phyloP scores from a whole-genome alignment of 2,329 filamentous ascomycete genomes.

The Xylaria sp. region DNA sequence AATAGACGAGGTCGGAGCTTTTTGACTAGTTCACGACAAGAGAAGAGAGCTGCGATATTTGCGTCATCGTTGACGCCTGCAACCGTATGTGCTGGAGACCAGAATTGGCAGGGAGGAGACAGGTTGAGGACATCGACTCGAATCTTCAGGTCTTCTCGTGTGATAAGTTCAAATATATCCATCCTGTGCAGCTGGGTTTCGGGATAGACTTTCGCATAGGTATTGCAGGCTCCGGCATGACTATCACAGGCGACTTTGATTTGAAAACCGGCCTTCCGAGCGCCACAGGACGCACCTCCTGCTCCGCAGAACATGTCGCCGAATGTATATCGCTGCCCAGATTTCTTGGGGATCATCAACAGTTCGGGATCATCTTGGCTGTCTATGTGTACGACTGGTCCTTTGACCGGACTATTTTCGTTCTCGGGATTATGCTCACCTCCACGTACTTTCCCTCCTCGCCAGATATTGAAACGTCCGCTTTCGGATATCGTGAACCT shows the following conservation, averaged over 20 bases:
- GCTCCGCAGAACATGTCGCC: slow-evolving; percentile 72
- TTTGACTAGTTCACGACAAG: slow-evolving; percentile 66
- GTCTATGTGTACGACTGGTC: slow-evolving; percentile 39
- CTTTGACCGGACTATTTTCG: slow-evolving; percentile 20
- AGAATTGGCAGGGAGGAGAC: slow-evolving; percentile 82
- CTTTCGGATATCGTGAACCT: slow-evolving; percentile 46
- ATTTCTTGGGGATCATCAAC: slow-evolving; percentile 37
- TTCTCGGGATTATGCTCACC: slow-evolving; percentile 39
- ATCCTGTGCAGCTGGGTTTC: slow-evolving; percentile 60
- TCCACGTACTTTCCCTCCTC: slow-evolving; percentile 46
- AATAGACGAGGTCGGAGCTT: slow-evolving; percentile 73
- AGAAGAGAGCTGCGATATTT: slow-evolving; percentile 71
- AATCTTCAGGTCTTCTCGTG: slow-evolving; percentile 45
- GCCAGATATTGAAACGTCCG: slow-evolving; percentile 42
- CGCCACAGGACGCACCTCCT: slow-evolving; percentile 69
- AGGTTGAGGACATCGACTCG: slow-evolving; percentile 77
- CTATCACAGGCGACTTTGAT: slow-evolving; percentile 74
- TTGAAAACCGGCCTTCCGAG: slow-evolving; percentile 62
- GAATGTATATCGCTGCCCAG: slow-evolving; percentile 62
- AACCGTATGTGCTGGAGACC: slow-evolving; percentile 76
- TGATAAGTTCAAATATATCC: slow-evolving; percentile 63
- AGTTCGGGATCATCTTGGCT: slow-evolving; percentile 27
- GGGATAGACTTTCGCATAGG: slow-evolving; percentile 70
- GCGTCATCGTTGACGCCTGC: slow-evolving; percentile 68
- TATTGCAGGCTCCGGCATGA: slow-evolving; percentile 64